These are phyloP conservation scores for Penicillium diatomitis DNA, from an alignment of 495 filamentous ascomycete genomes.

Conservation along the genomic window DNA sequence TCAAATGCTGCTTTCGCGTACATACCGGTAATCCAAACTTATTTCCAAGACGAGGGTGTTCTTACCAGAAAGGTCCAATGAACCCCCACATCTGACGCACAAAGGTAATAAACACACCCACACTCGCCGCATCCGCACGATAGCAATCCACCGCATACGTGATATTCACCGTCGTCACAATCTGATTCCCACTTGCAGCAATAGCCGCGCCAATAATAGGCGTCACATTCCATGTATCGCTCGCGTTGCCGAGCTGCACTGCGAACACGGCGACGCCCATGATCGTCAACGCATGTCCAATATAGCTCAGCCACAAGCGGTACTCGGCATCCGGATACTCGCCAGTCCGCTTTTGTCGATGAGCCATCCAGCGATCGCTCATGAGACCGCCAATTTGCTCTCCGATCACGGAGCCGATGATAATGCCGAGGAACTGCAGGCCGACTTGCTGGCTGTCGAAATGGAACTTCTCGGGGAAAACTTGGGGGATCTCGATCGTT, in stretches of 20 bases:
- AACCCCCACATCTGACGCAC: conserved; percentile 48
- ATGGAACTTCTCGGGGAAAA: conserved; percentile 40
- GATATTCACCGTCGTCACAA: conserved; percentile 47
- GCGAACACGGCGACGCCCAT: conserved; percentile 43
- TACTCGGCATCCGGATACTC: conserved; percentile 31
- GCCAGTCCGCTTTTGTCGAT: conserved; percentile 14
- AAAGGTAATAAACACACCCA: conserved; percentile 50
- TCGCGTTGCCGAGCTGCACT: conserved; percentile 34
- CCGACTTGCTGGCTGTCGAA: conserved; percentile 46
- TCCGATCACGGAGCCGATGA: conserved; percentile 47
- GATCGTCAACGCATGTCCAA: conserved; percentile 39
- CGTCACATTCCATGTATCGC: conserved; percentile 36
- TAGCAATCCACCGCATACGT: conserved; percentile 50
- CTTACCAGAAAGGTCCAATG: conserved; percentile 49
- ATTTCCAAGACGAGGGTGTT: not conserved
- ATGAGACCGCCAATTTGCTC: conserved; percentile 45
- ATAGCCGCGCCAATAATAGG: conserved; percentile 44
- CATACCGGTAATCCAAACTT: too few species aligned
- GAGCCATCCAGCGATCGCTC: conserved; percentile 44
- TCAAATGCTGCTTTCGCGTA: not conserved
- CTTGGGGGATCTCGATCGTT: conserved; percentile 45
- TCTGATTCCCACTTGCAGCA: conserved; percentile 44
- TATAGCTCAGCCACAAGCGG: conserved; percentile 46
- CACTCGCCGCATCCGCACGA: conserved; percentile 36
- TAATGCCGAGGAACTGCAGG: conserved; percentile 43